A percentile compares a stretch with the other conserved stretches of the same genome.
Conservation (phyloP, 208 protist species). For the Acanthamoeba castellanii region DNA sequence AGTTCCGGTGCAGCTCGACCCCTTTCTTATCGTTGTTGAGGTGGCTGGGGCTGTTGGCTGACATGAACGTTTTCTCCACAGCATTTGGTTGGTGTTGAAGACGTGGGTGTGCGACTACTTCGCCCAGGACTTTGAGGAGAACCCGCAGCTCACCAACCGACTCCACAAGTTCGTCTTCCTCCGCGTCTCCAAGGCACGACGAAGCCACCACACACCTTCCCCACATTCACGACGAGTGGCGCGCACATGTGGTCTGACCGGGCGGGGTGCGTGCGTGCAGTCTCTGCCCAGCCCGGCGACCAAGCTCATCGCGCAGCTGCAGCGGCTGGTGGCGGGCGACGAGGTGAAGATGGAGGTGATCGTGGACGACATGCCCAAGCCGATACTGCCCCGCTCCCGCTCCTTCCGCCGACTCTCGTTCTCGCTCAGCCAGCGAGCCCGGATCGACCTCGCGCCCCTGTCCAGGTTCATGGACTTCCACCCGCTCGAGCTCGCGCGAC, state of each 20-base stretch:
- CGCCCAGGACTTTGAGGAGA: conserved; percentile 1
- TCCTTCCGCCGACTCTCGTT: not conserved
- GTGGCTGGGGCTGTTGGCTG: too few species aligned
- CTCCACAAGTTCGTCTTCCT: not conserved
- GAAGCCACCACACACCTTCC: not conserved
- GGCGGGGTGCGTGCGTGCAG: not conserved
- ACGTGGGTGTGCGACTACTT: conserved; percentile 36
- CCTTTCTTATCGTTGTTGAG: not conserved
- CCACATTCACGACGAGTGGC: not conserved
- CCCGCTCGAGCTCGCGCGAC: not conserved
- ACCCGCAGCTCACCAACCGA: not conserved
- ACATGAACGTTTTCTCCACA: not conserved
- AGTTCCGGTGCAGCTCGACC: not conserved
- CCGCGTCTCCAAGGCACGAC: not conserved
- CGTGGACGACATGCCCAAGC: not conserved
- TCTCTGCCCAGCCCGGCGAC: not conserved
- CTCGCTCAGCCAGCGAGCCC: not conserved
- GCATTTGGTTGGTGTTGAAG: not conserved
- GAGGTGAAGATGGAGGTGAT: not conserved
- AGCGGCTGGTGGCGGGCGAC: not conserved
- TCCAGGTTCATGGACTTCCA: conserved; percentile 1
- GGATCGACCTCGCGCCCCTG: not conserved
- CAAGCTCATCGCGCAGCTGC: not conserved
- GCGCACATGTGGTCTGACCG: not conserved
- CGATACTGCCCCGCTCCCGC: not conserved